phyloP scores from a whole-genome alignment of 2,329 filamentous ascomycete species.

The Aspergillus sp. region DNA sequence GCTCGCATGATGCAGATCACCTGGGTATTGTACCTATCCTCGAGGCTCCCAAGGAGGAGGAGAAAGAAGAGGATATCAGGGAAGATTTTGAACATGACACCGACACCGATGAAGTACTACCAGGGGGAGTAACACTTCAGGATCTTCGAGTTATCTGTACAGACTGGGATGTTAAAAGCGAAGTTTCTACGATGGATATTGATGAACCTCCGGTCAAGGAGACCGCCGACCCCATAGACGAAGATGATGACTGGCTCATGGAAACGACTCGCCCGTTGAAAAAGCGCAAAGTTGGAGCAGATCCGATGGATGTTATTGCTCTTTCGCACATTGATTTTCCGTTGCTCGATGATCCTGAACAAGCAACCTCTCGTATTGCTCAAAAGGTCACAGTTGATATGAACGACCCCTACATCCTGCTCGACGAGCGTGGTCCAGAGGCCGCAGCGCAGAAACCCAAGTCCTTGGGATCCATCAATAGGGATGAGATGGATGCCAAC shows the following conservation, averaged over 20 bases:
- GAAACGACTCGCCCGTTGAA: slow-evolving; percentile 53
- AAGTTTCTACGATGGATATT: slow-evolving; percentile 38
- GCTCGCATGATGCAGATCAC: slow-evolving; percentile 48
- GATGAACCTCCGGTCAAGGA: slow-evolving; percentile 13
- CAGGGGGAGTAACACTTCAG: slow-evolving; percentile 67
- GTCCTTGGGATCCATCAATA: slow-evolving; percentile 27
- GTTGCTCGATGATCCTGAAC: slow-evolving; percentile 75
- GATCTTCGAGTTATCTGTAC: slow-evolving; percentile 83
- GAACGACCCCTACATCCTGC: slow-evolving; percentile 79
- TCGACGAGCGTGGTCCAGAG: slow-evolving; percentile 70
- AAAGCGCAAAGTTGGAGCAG: slow-evolving; percentile 56
- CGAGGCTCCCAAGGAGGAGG: slow-evolving; percentile 42
- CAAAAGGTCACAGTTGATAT: slow-evolving; percentile 80
- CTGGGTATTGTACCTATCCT: slow-evolving; percentile 50
- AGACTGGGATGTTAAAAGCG: slow-evolving; percentile 70
- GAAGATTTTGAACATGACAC: slow-evolving; percentile 50
- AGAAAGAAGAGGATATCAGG: slow-evolving; percentile 46
- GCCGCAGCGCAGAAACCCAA: slow-evolving; percentile 52
- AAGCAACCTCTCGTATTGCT: slow-evolving; percentile 65
- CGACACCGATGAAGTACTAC: slow-evolving; percentile 58
- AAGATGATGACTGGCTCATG: slow-evolving; percentile 50
- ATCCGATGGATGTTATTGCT: slow-evolving; percentile 42
- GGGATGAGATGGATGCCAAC: slow-evolving; percentile 62
- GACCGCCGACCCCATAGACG: slow-evolving; percentile 47
- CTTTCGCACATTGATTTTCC: slow-evolving; percentile 61